Conservation (phyloP, 2,329 filamentous ascomycete genomes). For the Calonectria naviculata region DNA sequence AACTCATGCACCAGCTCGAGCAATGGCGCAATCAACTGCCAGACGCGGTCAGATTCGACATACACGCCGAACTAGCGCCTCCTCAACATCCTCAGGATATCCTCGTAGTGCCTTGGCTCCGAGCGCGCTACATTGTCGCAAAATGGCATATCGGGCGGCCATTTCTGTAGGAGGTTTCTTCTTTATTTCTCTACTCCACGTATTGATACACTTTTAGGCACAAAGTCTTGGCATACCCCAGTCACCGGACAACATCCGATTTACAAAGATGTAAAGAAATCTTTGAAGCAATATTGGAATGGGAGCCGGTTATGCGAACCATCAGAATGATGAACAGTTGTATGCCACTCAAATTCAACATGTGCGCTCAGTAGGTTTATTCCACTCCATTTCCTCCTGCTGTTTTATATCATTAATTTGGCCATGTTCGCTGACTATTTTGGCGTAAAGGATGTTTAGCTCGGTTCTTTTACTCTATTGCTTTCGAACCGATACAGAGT, state of each 20-base stretch:
- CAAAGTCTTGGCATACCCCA: background rate
- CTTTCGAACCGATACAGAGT: background rate
- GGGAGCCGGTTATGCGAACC: background rate
- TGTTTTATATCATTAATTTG: background rate
- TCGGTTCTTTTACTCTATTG: background rate
- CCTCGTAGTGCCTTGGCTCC: background rate
- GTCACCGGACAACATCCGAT: background rate
- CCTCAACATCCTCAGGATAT: background rate
- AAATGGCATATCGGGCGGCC: background rate
- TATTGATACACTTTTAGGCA: background rate
- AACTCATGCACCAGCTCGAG: background rate
- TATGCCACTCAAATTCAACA: background rate
- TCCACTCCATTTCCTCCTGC: background rate
- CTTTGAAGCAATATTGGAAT: background rate
- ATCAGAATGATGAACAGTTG: background rate
- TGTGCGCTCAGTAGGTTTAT: background rate
- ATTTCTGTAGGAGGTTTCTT: background rate
- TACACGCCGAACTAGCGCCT: background rate
- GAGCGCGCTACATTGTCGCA: background rate
- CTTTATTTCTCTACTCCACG: too few relatives aligned
- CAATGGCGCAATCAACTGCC: background rate
- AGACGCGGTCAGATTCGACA: background rate
- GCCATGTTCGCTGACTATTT: background rate
- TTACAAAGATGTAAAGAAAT: background rate
- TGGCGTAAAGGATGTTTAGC: background rate